phyloP scores from a whole-genome alignment of 1,139 yeast species.

The Saccharomyces hybrid region DNA sequence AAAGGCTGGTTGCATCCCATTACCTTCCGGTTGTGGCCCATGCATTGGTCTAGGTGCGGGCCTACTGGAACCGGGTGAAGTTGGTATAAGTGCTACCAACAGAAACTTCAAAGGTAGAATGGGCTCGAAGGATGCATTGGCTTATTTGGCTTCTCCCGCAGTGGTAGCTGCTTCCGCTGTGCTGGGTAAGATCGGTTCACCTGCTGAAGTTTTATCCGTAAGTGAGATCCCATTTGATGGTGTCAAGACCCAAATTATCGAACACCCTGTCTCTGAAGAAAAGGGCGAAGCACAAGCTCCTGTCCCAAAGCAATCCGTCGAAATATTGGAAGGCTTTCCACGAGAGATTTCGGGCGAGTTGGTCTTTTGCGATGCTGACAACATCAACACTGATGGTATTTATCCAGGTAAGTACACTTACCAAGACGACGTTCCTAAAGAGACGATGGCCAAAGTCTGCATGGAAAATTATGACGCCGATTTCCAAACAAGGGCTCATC shows the following conservation, averaged over 20 bases:
- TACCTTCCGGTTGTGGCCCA: slow-evolving; percentile 99
- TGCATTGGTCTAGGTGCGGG: slow-evolving; percentile 97
- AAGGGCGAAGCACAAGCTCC: slow-evolving; percentile 23
- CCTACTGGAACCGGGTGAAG: slow-evolving; percentile 85
- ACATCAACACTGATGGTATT: slow-evolving; percentile 95
- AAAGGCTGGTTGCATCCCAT: slow-evolving; percentile 88
- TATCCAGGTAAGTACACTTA: slow-evolving; percentile 98
- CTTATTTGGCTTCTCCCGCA: slow-evolving; percentile 93
- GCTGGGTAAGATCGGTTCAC: slow-evolving; percentile 85
- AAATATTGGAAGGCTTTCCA: slow-evolving; percentile 85
- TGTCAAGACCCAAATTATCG: slow-evolving; percentile 31
- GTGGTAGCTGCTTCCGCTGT: slow-evolving; percentile 98
- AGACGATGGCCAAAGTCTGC: slow-evolving; percentile 96
- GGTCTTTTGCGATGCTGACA: slow-evolving; percentile 92
- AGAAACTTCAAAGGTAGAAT: slow-evolving; percentile 98
- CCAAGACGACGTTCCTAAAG: slow-evolving; percentile 91
- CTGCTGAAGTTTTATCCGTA: slow-evolving; percentile 68
- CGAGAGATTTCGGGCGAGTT: slow-evolving; percentile 80
- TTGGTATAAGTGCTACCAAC: slow-evolving; percentile 96
- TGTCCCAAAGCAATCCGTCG: slow-evolving; percentile 42
- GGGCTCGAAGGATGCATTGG: slow-evolving; percentile 96
- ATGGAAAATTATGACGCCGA: slow-evolving; percentile 97
- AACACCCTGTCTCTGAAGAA: slow-evolving; percentile 26
- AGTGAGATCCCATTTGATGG: slow-evolving; percentile 20
- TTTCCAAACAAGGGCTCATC: slow-evolving; percentile 67